These are phyloP conservation scores for Dendrothele bispora DNA, from an alignment of 768 basidiomycete species.

Conservation along the genomic window DNA sequence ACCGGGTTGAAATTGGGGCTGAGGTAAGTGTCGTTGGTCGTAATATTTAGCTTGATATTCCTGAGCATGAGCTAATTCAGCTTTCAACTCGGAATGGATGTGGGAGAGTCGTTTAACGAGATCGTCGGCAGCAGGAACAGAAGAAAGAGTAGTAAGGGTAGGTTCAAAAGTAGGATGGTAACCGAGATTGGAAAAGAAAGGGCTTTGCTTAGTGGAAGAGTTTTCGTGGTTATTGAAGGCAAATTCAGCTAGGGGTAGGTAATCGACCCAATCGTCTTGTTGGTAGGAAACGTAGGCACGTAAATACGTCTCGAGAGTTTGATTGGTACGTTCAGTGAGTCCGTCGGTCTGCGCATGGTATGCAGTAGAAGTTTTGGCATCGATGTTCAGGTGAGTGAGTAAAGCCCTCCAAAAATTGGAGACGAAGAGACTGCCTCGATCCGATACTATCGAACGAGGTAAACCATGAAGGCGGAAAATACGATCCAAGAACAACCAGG, in stretches of 20 bases:
- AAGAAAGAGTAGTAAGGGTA: constrained; percentile 22
- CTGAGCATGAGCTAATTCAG: constrained; percentile 14
- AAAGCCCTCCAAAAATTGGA: constrained; percentile 28
- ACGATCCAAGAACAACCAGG: constrained; percentile 32
- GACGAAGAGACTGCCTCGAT: constrained; percentile 30
- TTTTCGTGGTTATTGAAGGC: constrained; percentile 36
- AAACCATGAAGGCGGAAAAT: constrained; percentile 36
- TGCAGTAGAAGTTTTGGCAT: constrained; percentile 29
- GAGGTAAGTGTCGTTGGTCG: neutral
- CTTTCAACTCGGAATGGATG: constrained; percentile 14
- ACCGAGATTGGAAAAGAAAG: constrained; percentile 36
- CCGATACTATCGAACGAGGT: constrained; percentile 31
- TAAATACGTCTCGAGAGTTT: constrained; percentile 37
- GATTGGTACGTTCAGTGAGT: constrained; percentile 36
- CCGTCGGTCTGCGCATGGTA: constrained; percentile 47
- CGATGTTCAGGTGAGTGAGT: constrained; percentile 5
- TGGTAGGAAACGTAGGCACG: constrained; percentile 32
- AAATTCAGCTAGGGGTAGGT: constrained; percentile 41
- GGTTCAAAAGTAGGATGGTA: constrained; percentile 29
- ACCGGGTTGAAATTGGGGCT: constrained; percentile 10
- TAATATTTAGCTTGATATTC: constrained; percentile 8
- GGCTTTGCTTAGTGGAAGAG: constrained; percentile 31
- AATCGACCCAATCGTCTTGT: constrained; percentile 45
- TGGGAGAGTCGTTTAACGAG: constrained; percentile 5
- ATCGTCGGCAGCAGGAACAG: constrained; percentile 12